Evolutionary conservation across 345 rosid species (phyloP), one percentile per base, ranked within the genome.

Genomic region (Hirschfeldia incana): DNA sequence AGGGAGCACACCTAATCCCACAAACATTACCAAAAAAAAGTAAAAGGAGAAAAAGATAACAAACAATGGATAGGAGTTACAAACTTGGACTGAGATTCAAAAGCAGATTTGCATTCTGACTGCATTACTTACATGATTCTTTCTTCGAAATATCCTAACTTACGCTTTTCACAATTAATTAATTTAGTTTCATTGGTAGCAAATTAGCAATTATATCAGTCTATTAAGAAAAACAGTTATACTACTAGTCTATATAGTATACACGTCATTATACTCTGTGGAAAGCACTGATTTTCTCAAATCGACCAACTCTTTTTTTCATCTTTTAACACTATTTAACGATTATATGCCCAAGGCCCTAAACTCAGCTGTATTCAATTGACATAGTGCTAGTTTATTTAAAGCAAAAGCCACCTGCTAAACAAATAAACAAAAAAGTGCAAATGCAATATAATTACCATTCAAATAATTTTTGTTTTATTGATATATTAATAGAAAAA

Each of bases 1-100:
- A 57, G 72, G 51, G 66, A 76, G 63, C 32, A 70, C 67, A 81
- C 76, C 77, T 59, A 76, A 76, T 73, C 49, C 49, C 77, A 76
- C 55, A 75, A 61, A 81, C 71, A 61, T 67, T 16, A 39, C 36
- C 10, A 12, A 42, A 42, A 39, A 42, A 42, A 10, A 10, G 49
- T 51, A 67, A 73, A 29, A 36, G 81, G 82, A 80, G 2, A 5
- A 46, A 29, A 12, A 0, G 61, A 46, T 2, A n/a, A 42, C 49
- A 42, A 57, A 57, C 13, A 69, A 60, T 27, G 58, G 36, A 53
- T 6, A 36, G 27, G 15, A 37, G 74, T 51, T 7, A 9, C 17
- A 68, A 62, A 46, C 59, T 34, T 68, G 65, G 67, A 67, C 65
- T 46, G 30, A 61, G 69, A 51, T 44, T 51, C 65, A 68, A 68